Conservation (phyloP, 2,329 filamentous ascomycete genomes). For the Phaeophleospora eucalypticola region DNA sequence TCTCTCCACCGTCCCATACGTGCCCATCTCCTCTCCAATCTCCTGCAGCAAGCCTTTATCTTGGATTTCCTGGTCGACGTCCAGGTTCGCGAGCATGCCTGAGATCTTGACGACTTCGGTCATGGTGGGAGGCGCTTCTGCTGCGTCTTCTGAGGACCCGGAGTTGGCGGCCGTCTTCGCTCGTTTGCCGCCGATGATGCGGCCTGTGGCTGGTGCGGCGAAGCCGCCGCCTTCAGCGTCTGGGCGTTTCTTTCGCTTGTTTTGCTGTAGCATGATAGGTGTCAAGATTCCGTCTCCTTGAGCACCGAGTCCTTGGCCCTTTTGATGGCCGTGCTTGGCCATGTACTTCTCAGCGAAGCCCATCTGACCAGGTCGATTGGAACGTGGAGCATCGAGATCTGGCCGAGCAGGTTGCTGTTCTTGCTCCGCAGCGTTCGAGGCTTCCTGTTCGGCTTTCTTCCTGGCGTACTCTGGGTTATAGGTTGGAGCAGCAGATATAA, state of each 20-base stretch:
- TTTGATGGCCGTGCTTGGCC: constrained; percentile 89
- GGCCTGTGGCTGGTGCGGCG: constrained; percentile 63
- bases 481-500: constrained; percentile 16
- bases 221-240: constrained; percentile 78
- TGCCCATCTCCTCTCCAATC: constrained; percentile 88
- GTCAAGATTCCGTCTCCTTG: constrained; percentile 77
- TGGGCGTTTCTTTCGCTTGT: constrained; percentile 75
- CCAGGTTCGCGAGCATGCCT: constrained; percentile 82
- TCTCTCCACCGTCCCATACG: constrained; percentile 46
- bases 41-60: constrained; percentile 73
- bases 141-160: constrained; percentile 9
- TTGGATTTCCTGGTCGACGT: constrained; percentile 73
- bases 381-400: constrained; percentile 44
- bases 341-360: constrained; percentile 86
- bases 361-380: constrained; percentile 70
- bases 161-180: constrained; percentile 35
- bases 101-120: constrained; percentile 76
- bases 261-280: constrained; percentile 76
- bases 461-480: constrained; percentile 17
- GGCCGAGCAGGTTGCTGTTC: constrained; percentile 13
- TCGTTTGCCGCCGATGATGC: constrained; percentile 73
- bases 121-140: constrained; percentile 49
- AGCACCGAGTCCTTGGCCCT: constrained; percentile 82
- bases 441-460: constrained; percentile 29
- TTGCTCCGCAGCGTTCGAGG: constrained; percentile 37